A percentile compares a stretch with the other conserved stretches of the same genome.
Evolutionary conservation across 2,329 filamentous ascomycete species (phyloP).

Genomic region (Blumeriella jaapii): DNA sequence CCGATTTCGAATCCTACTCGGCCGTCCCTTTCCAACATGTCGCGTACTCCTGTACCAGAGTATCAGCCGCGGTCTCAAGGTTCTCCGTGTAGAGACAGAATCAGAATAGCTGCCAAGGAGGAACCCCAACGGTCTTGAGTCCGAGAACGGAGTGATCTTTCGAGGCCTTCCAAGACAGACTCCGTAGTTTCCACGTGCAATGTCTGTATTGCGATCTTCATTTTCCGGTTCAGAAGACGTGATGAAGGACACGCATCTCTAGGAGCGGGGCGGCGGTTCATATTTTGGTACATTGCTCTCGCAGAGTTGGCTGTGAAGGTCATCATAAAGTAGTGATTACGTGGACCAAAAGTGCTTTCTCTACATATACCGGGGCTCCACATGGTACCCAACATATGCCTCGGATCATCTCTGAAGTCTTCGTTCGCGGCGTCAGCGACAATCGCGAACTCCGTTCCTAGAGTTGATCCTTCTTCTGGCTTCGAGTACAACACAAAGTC

Average conservation of each 20-base stretch:
- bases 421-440: background rate
- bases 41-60: slow-evolving; percentile 16
- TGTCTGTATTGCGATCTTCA: slow-evolving; percentile 19
- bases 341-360: slow-evolving; percentile 18
- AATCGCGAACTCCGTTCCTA: background rate
- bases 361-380: slow-evolving; percentile 8
- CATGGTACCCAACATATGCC: background rate
- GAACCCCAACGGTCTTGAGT: slow-evolving; percentile 18
- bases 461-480: background rate
- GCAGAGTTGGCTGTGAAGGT: slow-evolving; percentile 17
- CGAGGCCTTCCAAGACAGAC: slow-evolving; percentile 15
- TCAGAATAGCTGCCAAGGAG: slow-evolving; percentile 17
- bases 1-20: slow-evolving; percentile 7
- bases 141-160: slow-evolving; percentile 15
- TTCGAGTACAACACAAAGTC: background rate
- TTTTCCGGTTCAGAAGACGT: slow-evolving; percentile 19
- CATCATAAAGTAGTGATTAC: slow-evolving; percentile 21
- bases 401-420: background rate
- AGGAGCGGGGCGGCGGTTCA: slow-evolving; percentile 4
- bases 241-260: slow-evolving; percentile 13
- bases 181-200: slow-evolving; percentile 13
- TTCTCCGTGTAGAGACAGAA: slow-evolving; percentile 21
- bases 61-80: slow-evolving; percentile 16
- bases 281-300: slow-evolving; percentile 5
- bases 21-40: slow-evolving; percentile 11